Evolutionary conservation across 331 rosid species (phyloP).

Genomic region (Telfairia occidentalis): DNA sequence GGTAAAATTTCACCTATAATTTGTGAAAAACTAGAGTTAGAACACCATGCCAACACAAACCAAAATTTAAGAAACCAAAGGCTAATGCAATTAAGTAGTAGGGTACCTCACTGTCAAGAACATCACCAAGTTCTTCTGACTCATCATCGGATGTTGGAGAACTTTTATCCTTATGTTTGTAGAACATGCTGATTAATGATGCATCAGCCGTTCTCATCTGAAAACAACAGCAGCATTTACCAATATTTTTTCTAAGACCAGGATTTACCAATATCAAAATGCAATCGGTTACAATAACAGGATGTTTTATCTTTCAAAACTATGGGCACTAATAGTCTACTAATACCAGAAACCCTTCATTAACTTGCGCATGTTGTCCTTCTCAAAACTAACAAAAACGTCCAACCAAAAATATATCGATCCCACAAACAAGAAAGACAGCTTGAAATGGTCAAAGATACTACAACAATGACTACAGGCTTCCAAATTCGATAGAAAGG

Average conservation of each 20-base stretch:
- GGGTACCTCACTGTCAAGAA: constrained; percentile 7
- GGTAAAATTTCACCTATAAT: constrained; percentile 1
- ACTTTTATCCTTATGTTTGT: not conserved
- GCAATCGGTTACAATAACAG: not conserved
- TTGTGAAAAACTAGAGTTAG: not conserved
- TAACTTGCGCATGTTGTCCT: not conserved
- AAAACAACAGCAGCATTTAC: not conserved
- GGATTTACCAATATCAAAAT: not conserved
- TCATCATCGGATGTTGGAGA: not conserved
- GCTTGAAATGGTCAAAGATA: not conserved
- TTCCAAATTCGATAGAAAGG: not conserved
- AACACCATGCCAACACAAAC: not conserved
- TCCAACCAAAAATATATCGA: not conserved
- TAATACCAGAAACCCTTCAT: not conserved
- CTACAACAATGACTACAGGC: not conserved
- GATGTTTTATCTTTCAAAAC: not conserved
- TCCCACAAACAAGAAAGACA: not conserved
- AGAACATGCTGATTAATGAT: not conserved
- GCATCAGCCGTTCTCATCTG: not conserved
- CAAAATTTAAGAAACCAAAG: not conserved
- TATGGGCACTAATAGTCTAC: not conserved
- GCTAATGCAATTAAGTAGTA: not conserved
- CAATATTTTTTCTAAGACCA: too few species aligned
- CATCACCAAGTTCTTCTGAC: constrained; percentile 7
- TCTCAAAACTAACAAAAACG: not conserved